Percentiles rank a stretch among this genome's conserved stretches.
phyloP scores from a whole-genome alignment of 1,139 yeast species.

The Saccharomyces hybrid region DNA sequence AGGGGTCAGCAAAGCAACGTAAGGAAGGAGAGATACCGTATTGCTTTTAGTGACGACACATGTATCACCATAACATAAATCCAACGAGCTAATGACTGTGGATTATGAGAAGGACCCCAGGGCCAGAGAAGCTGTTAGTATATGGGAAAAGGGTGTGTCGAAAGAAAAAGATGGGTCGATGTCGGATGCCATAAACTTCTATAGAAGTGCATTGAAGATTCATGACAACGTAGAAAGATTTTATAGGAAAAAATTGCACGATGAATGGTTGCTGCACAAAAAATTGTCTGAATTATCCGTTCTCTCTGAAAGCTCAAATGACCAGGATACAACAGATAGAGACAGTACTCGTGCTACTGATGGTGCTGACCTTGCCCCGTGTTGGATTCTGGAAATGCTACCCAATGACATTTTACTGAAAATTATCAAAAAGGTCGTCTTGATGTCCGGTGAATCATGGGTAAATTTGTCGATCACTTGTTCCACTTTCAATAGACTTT shows the following conservation, averaged over 20 bases:
- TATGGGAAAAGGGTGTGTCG: constrained; percentile 64
- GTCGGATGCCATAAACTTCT: constrained; percentile 70
- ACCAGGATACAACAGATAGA: constrained; percentile 31
- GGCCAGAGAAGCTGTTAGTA: constrained; percentile 42
- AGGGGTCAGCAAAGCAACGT: neutral
- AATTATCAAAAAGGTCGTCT: constrained; percentile 48
- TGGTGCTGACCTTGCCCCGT: constrained; percentile 34
- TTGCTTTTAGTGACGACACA: neutral
- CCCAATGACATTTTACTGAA: constrained; percentile 59
- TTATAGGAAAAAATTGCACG: constrained; percentile 48
- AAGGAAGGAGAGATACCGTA: neutral
- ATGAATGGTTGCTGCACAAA: constrained; percentile 24
- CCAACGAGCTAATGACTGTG: neutral
- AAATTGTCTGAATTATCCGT: constrained; percentile 14
- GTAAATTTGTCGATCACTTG: constrained; percentile 57
- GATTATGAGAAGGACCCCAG: constrained; percentile 2
- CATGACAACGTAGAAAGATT: constrained; percentile 62
- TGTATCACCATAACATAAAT: neutral
- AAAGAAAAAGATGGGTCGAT: constrained; percentile 68
- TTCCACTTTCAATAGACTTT: constrained; percentile 52
- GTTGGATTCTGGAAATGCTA: constrained; percentile 48
- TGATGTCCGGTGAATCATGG: constrained; percentile 57
- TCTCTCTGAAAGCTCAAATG: constrained; percentile 1
- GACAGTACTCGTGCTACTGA: constrained; percentile 32
- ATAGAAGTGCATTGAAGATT: constrained; percentile 61